Evolutionary conservation across 768 basidiomycete species (phyloP).

Genomic region (Collybia sordida): DNA sequence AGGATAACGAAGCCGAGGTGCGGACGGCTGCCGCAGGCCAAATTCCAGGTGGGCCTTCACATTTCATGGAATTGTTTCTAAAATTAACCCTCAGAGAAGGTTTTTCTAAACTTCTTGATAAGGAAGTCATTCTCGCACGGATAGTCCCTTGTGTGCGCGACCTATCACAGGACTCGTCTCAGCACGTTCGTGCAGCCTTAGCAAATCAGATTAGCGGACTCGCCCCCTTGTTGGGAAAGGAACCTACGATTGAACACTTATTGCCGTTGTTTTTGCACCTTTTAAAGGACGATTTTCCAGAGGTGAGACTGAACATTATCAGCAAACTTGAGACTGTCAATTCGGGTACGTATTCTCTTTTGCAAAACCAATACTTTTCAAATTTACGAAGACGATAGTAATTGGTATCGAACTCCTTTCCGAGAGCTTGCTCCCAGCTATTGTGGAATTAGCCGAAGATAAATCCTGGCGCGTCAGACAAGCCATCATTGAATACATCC

Average conservation of each 20-base stretch:
- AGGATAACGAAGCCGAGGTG: conserved; percentile 99
- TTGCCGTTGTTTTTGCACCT: conserved; percentile 94
- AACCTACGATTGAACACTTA: conserved; percentile 94
- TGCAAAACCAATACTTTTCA: conserved; percentile 14
- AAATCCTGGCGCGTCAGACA: conserved; percentile 99
- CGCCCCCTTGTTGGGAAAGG: conserved; percentile 90
- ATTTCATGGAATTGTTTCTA: conserved; percentile 4
- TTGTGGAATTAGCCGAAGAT: conserved; percentile 97
- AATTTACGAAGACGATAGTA: conserved; percentile 47
- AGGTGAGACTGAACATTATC: conserved; percentile 96
- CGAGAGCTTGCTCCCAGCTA: conserved; percentile 94
- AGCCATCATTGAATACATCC: conserved; percentile 99
- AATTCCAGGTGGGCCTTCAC: conserved; percentile 76
- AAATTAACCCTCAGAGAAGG: conserved; percentile 45
- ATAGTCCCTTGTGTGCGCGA: conserved; percentile 95
- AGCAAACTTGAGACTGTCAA: conserved; percentile 98
- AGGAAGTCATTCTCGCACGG: conserved; percentile 89
- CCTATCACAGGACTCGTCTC: conserved; percentile 88
- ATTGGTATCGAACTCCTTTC: conserved; percentile 96
- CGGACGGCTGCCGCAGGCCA: conserved; percentile 95
- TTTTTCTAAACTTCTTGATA: conserved; percentile 91
- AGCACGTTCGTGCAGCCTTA: conserved; percentile 95
- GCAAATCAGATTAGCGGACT: conserved; percentile 96
- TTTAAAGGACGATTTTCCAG: conserved; percentile 97
- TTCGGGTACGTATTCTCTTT: conserved; percentile 55